Conservation (phyloP, 352 stramenopile genomes). For the Phytophthora meadii region DNA sequence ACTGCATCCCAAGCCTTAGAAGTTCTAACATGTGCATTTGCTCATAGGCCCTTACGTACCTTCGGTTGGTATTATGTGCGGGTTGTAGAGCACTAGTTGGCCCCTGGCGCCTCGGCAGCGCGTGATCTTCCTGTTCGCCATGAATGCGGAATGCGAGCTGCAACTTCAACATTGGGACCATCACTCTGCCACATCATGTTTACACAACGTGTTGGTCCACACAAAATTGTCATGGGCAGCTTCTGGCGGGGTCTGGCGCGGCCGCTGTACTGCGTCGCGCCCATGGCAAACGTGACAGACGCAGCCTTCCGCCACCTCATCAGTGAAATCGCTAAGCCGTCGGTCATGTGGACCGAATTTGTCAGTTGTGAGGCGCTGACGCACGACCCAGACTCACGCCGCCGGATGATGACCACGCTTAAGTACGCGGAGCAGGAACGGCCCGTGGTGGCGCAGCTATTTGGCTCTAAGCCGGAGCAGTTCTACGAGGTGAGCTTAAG, state of each 20-base stretch:
- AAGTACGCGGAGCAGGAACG: slow-evolving; percentile 77
- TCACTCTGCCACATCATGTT: slow-evolving; percentile 37
- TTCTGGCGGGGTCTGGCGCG: slow-evolving; percentile 74
- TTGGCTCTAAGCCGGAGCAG: slow-evolving; percentile 86
- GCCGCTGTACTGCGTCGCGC: slow-evolving; percentile 83
- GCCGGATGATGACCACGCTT: slow-evolving; percentile 82
- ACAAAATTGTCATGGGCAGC: slow-evolving; percentile 26
- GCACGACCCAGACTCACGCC: slow-evolving; percentile 60
- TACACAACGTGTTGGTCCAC: slow-evolving; percentile 15
- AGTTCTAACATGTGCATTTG: not conserved
- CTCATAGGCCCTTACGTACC: slow-evolving; percentile 21
- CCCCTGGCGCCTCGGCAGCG: slow-evolving; percentile 51
- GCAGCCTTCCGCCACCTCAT: slow-evolving; percentile 75
- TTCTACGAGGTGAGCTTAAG: slow-evolving; percentile 71
- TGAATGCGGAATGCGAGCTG: slow-evolving; percentile 18
- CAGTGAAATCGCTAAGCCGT: slow-evolving; percentile 78
- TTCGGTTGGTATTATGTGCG: slow-evolving; percentile 51
- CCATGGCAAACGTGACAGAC: slow-evolving; percentile 89
- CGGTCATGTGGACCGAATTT: slow-evolving; percentile 89
- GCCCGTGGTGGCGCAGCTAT: slow-evolving; percentile 82
- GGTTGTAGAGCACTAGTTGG: slow-evolving; percentile 68
- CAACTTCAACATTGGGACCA: slow-evolving; percentile 49
- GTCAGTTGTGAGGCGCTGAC: slow-evolving; percentile 86
- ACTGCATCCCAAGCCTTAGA: slow-evolving; percentile 34
- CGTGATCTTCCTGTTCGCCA: slow-evolving; percentile 41